Conservation (phyloP, 2,329 filamentous ascomycete species). For the Madurella mycetomatis region DNA sequence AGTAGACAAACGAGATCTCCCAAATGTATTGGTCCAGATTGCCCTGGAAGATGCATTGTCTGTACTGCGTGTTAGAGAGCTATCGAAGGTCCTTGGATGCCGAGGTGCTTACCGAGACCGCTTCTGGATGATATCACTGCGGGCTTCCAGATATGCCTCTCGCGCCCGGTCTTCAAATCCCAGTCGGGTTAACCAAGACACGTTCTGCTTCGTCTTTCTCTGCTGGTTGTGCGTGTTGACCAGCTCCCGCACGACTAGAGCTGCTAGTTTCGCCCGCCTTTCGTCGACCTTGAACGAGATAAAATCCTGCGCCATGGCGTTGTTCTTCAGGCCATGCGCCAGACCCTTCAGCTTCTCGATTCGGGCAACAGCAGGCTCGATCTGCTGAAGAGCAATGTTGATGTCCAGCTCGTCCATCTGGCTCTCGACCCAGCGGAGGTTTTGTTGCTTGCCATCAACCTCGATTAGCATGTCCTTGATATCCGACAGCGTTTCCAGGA, state of each 20-base stretch:
- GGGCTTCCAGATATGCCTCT: slow-evolving; percentile 77
- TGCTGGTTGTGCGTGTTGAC: slow-evolving; percentile 72
- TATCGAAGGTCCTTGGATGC: not conserved
- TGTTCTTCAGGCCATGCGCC: slow-evolving; percentile 76
- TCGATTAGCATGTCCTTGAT: slow-evolving; percentile 89
- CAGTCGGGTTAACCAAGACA: slow-evolving; percentile 77
- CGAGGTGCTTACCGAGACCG: slow-evolving; percentile 64
- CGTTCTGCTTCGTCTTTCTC: slow-evolving; percentile 72
- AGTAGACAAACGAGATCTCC: slow-evolving; percentile 93
- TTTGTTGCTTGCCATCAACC: slow-evolving; percentile 93
- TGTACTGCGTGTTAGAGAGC: slow-evolving; percentile 35
- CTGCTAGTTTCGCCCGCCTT: slow-evolving; percentile 71
- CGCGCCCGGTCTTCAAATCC: slow-evolving; percentile 88
- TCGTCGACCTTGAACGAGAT: slow-evolving; percentile 90
- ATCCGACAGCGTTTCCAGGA: slow-evolving; percentile 72
- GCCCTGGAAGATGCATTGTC: slow-evolving; percentile 92
- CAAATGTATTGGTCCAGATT: slow-evolving; percentile 91
- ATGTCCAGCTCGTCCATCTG: slow-evolving; percentile 97
- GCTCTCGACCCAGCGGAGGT: slow-evolving; percentile 89
- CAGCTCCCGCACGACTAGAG: slow-evolving; percentile 71
- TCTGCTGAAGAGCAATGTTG: slow-evolving; percentile 84
- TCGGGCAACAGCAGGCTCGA: slow-evolving; percentile 76
- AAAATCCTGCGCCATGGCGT: slow-evolving; percentile 82
- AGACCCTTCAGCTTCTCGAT: slow-evolving; percentile 82
- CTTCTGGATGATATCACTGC: slow-evolving; percentile 73